Conservation (phyloP, 2,329 filamentous ascomycete genomes). For the Fusarium fujikuroi region DNA sequence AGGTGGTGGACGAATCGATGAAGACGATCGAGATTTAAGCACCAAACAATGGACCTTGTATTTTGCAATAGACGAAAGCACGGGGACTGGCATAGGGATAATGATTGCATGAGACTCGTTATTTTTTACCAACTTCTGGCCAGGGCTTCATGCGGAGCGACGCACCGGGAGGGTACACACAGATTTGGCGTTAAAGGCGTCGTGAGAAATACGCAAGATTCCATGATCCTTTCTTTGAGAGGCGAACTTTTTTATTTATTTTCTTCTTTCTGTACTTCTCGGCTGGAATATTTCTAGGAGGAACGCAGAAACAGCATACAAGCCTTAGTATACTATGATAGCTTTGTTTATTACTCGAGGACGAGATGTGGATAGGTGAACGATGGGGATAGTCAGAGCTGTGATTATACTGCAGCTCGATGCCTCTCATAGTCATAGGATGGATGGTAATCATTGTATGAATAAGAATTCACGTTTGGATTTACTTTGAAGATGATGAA, state of each 20-base stretch:
- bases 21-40: constrained; percentile 70
- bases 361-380: constrained; percentile 15
- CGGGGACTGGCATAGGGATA: constrained; percentile 42
- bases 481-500: neutral
- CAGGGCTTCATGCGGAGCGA: constrained; percentile 34
- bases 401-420: constrained; percentile 13
- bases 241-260: constrained; percentile 14
- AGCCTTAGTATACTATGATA: constrained; percentile 27
- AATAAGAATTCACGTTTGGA: constrained; percentile 40
- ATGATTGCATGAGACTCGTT: constrained; percentile 45
- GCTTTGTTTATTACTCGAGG: constrained; percentile 27
- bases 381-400: constrained; percentile 6
- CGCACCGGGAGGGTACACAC: constrained; percentile 37
- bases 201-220: constrained; percentile 42
- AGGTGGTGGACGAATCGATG: constrained; percentile 62
- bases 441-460: constrained; percentile 44
- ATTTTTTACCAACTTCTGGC: constrained; percentile 53
- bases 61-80: constrained; percentile 41
- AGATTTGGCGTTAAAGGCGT: constrained; percentile 45
- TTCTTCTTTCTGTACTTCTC: constrained; percentile 20
- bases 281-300: neutral
- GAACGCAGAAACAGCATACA: constrained; percentile 34
- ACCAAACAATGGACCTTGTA: constrained; percentile 15
- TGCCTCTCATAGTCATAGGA: constrained; percentile 31
- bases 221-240: constrained; percentile 35